phyloP scores from a whole-genome alignment of 257 asterid species.

The Scutellaria minor region DNA sequence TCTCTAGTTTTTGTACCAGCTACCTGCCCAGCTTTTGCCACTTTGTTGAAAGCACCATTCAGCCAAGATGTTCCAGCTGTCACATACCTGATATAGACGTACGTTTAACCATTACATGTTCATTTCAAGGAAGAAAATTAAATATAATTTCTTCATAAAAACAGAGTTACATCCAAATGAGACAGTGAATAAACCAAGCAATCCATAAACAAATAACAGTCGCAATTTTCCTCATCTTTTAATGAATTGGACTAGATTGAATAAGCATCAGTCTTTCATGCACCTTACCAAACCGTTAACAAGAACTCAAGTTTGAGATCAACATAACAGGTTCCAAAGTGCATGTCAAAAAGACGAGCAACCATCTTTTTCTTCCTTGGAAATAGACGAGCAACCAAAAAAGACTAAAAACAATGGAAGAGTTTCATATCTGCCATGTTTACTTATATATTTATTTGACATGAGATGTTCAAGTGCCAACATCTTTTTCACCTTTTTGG shows the following conservation, averaged over 20 bases:
- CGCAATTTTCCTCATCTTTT: not conserved
- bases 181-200: not conserved
- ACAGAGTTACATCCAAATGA: not conserved
- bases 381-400: not conserved
- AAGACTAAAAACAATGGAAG: not conserved
- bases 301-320: conserved; percentile 15
- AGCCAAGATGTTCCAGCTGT: conserved; percentile 94
- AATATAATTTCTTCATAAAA: conserved; percentile 2
- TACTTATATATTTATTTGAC: not conserved
- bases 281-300: conserved; percentile 17
- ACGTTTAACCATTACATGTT: conserved; percentile 32
- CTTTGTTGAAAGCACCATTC: conserved; percentile 88
- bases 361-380: no score
- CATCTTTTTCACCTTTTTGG: conserved; percentile 8
- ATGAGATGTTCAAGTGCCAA: not conserved
- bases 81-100: conserved; percentile 72
- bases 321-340: conserved; percentile 8
- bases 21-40: conserved; percentile 88
- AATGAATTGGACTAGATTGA: conserved; percentile 7
- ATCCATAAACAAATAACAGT: not conserved
- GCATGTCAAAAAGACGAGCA: conserved; percentile 8
- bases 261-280: conserved; percentile 16
- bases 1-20: conserved; percentile 93
- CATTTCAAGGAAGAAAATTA: conserved; percentile 20
- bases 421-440: conserved; percentile 5